Evolutionary conservation across 495 filamentous ascomycete genomes (phyloP), one percentile per base, ranked within the genome.

Genomic region (Entonaema liquescens): DNA sequence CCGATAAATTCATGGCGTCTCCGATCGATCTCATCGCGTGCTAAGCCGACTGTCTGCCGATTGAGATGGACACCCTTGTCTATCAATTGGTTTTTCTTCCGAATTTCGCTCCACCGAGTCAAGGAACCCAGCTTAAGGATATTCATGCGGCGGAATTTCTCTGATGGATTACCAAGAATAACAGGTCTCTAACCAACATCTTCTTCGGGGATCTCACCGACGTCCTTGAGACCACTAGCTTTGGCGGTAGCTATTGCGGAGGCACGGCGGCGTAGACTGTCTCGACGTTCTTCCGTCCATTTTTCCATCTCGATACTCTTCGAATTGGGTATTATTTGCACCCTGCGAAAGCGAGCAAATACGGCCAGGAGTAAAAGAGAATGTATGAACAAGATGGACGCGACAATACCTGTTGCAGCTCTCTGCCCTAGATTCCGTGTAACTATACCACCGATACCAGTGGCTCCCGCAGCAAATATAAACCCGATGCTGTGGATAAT

Each of bases 101-200:
- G 81, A 73, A 92, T 91, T 79, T 92, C 90, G 44, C 84, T 89
- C 89, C 90, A 92, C 29, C 90, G 78, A 44, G 82, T 89, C 80
- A 89, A 74, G 21, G 78, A 77, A 2, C 90, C 90, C 21, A 92
- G 73, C 74, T 92, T 90, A 50, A 92, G 80, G 28, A 91, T 75
- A 66, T 86, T 91, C 83, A 92, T 87, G 53, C 88, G 81, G 40
- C 90, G 80, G 75, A 85, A 88, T 73, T 85, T 89, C 23, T 88
- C 85, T 23, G 83, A 85, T 33, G 90, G 90, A 79, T 89, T 90
- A 36, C 90, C 90, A 67, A 91, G 85, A 66, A 91, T 84, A 23
- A 88, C 79, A 0, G 90, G 87, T 65, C 86, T 86, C 89, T 88
- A 92, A 57, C 84, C 81, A 36, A 87, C 85, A 33, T 87, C 85